Evolutionary conservation across 352 stramenopile genomes (phyloP).

Genomic region (Phytophthora pseudosyringae): DNA sequence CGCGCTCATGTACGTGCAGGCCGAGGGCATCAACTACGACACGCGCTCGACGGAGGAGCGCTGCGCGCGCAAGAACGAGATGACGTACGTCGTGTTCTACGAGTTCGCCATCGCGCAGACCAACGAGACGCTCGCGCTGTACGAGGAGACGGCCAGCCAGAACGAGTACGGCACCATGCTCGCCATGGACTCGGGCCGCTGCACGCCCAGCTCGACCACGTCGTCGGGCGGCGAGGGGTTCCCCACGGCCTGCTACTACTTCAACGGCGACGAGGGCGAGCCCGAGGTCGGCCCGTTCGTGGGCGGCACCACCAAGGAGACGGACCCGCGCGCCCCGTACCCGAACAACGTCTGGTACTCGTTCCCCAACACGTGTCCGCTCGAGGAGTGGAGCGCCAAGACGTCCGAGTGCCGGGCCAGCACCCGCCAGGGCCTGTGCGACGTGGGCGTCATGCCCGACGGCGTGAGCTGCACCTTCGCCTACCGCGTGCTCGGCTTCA

Average conservation of each 20-base stretch:
- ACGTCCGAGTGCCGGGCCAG: slow-evolving; percentile 48
- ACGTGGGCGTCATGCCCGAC: slow-evolving; percentile 61
- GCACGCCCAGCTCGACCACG: slow-evolving; percentile 48
- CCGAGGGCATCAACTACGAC: slow-evolving; percentile 85
- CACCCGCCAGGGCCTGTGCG: slow-evolving; percentile 59
- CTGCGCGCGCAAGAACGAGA: slow-evolving; percentile 85
- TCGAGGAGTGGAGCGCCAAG: slow-evolving; percentile 60
- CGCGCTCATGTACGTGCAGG: slow-evolving; percentile 89
- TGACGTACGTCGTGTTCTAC: slow-evolving; percentile 86
- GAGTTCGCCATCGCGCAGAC: slow-evolving; percentile 78
- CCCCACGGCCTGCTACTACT: slow-evolving; percentile 69
- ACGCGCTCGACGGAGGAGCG: slow-evolving; percentile 57
- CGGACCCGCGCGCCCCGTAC: slow-evolving; percentile 67
- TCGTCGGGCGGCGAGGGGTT: slow-evolving; percentile 43
- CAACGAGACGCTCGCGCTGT: slow-evolving; percentile 78
- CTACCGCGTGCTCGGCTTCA: slow-evolving; percentile 70
- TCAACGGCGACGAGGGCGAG: slow-evolving; percentile 72
- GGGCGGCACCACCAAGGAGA: slow-evolving; percentile 52
- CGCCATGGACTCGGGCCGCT: slow-evolving; percentile 70
- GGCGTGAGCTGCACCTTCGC: slow-evolving; percentile 64
- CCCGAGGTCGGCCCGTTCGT: slow-evolving; percentile 75
- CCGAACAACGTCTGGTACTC: slow-evolving; percentile 83
- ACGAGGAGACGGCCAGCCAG: slow-evolving; percentile 46
- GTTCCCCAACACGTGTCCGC: slow-evolving; percentile 75
- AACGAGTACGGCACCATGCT: slow-evolving; percentile 76